Percentiles rank a stretch among this genome's conserved stretches.
phyloP scores from a whole-genome alignment of 495 filamentous ascomycete species.

The Niebla homalea region DNA sequence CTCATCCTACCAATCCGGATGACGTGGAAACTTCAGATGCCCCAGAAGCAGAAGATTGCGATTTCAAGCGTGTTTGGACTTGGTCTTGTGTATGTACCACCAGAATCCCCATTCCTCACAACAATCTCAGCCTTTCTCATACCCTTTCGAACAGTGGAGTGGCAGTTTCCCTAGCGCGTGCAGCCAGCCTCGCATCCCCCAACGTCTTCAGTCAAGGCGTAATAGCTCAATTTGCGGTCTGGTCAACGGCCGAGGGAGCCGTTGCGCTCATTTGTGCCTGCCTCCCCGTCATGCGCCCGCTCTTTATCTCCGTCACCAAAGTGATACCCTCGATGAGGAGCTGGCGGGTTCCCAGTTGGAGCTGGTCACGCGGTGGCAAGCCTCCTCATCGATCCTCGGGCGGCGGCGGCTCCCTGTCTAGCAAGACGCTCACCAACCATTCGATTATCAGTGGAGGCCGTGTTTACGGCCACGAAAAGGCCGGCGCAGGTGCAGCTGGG shows the following conservation, averaged over 20 bases:
- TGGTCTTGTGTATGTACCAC: constrained; percentile 10
- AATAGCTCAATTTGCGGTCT: neutral
- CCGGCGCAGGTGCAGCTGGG: neutral
- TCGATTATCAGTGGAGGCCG: neutral
- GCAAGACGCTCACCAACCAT: neutral
- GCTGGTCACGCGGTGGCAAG: neutral
- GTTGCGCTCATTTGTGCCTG: constrained; percentile 10
- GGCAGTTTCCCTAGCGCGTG: constrained; percentile 6
- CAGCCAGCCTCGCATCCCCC: neutral
- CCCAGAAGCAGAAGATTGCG: constrained; percentile 3
- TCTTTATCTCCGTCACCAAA: constrained; percentile 8
- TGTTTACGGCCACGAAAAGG: neutral
- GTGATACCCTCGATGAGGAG: neutral
- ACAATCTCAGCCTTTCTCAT: neutral
- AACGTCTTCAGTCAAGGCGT: neutral
- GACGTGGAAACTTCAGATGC: constrained; percentile 15
- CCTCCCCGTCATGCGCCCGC: constrained; percentile 10
- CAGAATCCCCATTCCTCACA: neutral
- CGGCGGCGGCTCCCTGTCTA: neutral
- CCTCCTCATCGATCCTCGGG: neutral
- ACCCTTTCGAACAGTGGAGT: constrained; percentile 1
- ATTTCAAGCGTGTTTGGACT: constrained; percentile 11
- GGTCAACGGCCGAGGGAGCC: constrained; percentile 8
- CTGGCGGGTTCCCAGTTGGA: neutral
- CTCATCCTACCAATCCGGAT: constrained; percentile 21